Evolutionary conservation across 495 filamentous ascomycete species (phyloP).

Genomic region (Penicillium alfredii): DNA sequence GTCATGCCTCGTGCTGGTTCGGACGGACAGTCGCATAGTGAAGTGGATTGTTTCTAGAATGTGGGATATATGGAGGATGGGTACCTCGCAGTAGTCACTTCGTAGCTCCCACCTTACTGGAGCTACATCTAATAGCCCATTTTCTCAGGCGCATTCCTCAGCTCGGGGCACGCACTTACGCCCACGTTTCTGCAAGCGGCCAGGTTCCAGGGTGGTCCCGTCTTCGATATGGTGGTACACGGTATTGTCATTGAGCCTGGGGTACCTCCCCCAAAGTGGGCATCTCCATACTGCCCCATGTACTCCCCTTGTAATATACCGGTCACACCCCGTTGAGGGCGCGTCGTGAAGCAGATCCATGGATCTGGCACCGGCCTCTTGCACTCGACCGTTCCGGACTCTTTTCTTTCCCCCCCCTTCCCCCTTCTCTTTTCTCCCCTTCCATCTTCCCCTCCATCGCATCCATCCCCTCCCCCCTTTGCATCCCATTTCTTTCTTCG

Average conservation of each 20-base stretch:
- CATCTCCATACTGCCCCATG: neutral
- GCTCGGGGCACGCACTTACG: slow-evolving; percentile 26
- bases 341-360: slow-evolving; percentile 30
- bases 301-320: slow-evolving; percentile 10
- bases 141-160: too few species aligned
- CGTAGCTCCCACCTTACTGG: too few species aligned
- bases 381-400: slow-evolving; percentile 25
- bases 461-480: slow-evolving; percentile 14
- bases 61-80: too few species aligned
- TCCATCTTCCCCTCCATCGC: slow-evolving; percentile 23
- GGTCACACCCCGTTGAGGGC: slow-evolving; percentile 18
- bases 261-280: slow-evolving; percentile 10
- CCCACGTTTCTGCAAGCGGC: slow-evolving; percentile 27
- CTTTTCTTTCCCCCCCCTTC: slow-evolving; percentile 23
- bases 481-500: slow-evolving; percentile 9
- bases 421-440: slow-evolving; percentile 14
- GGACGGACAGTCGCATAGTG: too few species aligned
- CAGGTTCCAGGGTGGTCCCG: slow-evolving; percentile 15
- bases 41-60: too few species aligned
- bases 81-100: too few species aligned
- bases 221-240: too few species aligned
- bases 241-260: slow-evolving; percentile 10
- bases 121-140: too few species aligned
- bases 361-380: slow-evolving; percentile 26
- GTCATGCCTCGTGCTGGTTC: too few species aligned